Evolutionary conservation across 2,329 filamentous ascomycete genomes (phyloP).

Genomic region (Diplodia corticola): DNA sequence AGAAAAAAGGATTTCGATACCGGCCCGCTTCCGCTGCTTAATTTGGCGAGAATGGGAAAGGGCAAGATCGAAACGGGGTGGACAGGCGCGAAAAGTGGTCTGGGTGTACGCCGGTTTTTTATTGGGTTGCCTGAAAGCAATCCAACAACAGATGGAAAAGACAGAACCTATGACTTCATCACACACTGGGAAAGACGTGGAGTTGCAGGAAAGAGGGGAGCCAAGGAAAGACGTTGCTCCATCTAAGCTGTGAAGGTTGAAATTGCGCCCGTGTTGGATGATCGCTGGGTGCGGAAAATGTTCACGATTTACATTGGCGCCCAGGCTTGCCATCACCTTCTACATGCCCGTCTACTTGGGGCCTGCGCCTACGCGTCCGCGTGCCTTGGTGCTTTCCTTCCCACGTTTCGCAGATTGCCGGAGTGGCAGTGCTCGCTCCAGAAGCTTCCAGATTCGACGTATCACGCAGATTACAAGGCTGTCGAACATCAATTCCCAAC

Average conservation of each 20-base stretch:
- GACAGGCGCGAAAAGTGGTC: neutral
- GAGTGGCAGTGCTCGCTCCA: neutral
- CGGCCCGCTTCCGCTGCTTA: neutral
- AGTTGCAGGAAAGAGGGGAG: neutral
- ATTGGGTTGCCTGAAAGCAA: constrained; percentile 15
- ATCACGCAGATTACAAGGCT: neutral
- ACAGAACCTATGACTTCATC: neutral
- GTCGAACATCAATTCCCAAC: neutral
- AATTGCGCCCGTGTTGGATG: neutral
- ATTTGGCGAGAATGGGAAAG: neutral
- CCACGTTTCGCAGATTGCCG: neutral
- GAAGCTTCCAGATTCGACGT: neutral
- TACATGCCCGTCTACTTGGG: neutral
- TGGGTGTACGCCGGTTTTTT: neutral
- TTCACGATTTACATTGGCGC: neutral
- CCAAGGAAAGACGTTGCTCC: neutral
- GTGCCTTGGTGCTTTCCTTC: neutral
- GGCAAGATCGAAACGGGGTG: neutral
- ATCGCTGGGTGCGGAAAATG: neutral
- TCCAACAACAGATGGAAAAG: neutral
- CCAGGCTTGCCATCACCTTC: neutral
- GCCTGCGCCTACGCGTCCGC: neutral
- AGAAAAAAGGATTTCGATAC: neutral
- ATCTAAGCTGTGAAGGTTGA: neutral
- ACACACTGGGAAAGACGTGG: neutral